A percentile compares a stretch with the other conserved stretches of the same genome.
These are phyloP conservation scores for Penicillium polonicum DNA, from an alignment of 2,329 filamentous ascomycete species.

Conservation along the genomic window DNA sequence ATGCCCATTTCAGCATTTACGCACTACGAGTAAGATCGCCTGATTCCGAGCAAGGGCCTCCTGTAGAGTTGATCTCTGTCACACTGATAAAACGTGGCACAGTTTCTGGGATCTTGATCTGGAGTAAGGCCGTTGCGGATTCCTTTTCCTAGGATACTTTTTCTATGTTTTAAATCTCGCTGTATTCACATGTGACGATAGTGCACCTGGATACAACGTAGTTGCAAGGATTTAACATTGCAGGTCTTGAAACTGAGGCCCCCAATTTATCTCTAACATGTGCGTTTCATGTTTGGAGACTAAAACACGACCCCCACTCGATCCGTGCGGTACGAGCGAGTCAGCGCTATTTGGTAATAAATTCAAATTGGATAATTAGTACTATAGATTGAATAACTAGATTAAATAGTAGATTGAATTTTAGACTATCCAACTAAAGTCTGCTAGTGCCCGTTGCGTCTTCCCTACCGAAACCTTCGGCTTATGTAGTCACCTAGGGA, in stretches of 20 bases:
- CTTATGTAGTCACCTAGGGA: too few relatives aligned
- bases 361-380: too few relatives aligned
- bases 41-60: neutral
- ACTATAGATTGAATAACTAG: too few relatives aligned
- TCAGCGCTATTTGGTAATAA: neutral
- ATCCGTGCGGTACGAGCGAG: neutral
- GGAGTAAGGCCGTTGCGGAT: neutral
- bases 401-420: too few relatives aligned
- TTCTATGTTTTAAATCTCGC: neutral
- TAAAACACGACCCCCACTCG: slow-evolving; percentile 1
- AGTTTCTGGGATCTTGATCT: neutral
- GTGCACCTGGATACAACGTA: too few relatives aligned
- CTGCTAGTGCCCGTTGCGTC: too few relatives aligned
- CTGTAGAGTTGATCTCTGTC: neutral
- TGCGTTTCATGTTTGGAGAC: slow-evolving; percentile 1
- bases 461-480: too few relatives aligned
- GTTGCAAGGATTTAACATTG: neutral
- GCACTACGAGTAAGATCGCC: slow-evolving; percentile 5
- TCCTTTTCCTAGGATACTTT: neutral
- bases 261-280: slow-evolving; percentile 4
- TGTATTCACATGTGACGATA: neutral
- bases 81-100: neutral
- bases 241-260: neutral
- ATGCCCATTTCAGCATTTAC: slow-evolving; percentile 36
- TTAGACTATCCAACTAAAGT: too few relatives aligned